Base-by-base conservation (phyloP, 192 early-diverging fungal species). In the Coemansia sp. region DNA sequence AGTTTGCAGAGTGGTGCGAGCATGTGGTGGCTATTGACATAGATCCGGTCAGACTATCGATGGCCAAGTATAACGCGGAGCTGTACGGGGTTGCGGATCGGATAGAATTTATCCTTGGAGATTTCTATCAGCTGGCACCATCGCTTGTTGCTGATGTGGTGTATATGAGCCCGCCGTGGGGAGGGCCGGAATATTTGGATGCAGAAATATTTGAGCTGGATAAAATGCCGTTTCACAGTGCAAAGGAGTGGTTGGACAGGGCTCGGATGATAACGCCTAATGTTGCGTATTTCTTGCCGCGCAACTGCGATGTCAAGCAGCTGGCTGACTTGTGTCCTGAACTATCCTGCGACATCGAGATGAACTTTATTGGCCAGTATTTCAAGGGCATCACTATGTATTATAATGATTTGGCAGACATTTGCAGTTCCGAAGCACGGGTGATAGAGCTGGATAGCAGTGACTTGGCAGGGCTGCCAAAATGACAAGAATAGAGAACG, bases 141-240 rank as follows among this genome's bases (percentile, higher is more conserved):
- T 61, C 29, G 33, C 75, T 94, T 16, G 84, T 85, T 68, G 94
- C 93, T 1, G 94, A 97, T 68, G 89, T 87, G 0, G 91, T 97
- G 18, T 99, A 96, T 64, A 71, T 99, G 67, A 96, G 93, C 58
- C 95, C 95, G 45, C 95, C 96, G 40, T 99, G 96, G 96, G 96
- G 96, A 52, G 94, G 88, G 0, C 93, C 93, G 57, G 73, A 87
- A 48, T 97, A 97, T 72, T 62, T 86, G 14, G 72, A 72, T 4
- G 73, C 74, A 7, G 66, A 84, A 0, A 74, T 76, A 6, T 77
- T 77, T 66, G 65, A 67, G 22, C 40, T 73, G 29, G 55, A 55
- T 36, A 22, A 22, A 30, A 72, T 83, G 90, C 88, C 49, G 64
- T 84, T 64, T 52, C 68, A 74, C 52, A 69, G 61, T 0, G 83